phyloP scores from a whole-genome alignment of 2,329 filamentous ascomycete species.

The Sarocladium brachiariae region DNA sequence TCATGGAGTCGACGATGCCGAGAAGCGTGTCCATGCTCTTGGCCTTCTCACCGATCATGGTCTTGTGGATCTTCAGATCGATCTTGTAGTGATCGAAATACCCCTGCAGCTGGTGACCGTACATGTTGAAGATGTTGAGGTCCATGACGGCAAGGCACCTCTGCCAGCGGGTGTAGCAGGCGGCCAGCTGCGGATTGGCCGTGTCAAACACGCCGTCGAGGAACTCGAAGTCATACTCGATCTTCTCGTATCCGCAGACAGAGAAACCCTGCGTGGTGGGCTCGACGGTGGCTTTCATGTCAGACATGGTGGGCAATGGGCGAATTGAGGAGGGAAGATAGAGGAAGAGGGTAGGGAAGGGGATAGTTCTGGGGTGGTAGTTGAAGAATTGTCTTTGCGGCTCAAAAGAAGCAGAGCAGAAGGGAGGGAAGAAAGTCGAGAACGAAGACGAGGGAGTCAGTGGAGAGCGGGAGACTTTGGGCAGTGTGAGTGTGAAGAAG shows the following conservation, averaged over 20 bases:
- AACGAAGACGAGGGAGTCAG: too few species aligned
- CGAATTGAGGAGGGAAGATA: not conserved
- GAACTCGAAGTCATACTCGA: conserved; percentile 69
- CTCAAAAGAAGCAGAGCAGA: not conserved
- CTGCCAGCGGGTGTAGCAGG: conserved; percentile 59
- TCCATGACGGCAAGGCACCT: conserved; percentile 64
- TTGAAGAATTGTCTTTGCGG: too few species aligned
- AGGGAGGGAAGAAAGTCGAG: not conserved
- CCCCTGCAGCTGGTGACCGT: conserved; percentile 56
- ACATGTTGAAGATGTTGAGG: conserved; percentile 62
- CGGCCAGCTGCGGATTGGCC: conserved; percentile 52
- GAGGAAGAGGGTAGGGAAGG: not conserved
- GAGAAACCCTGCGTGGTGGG: conserved; percentile 61
- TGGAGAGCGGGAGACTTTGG: not conserved
- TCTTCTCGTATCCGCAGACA: conserved; percentile 68
- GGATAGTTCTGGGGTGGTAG: too few species aligned
- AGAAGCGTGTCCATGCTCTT: conserved; percentile 66
- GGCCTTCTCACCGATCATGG: conserved; percentile 68
- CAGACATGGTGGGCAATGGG: conserved; percentile 47
- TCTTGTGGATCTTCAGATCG: conserved; percentile 60
- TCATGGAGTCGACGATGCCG: conserved; percentile 68
- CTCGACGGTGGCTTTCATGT: conserved; percentile 58
- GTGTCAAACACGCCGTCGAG: conserved; percentile 61
- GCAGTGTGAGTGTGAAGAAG: too few species aligned
- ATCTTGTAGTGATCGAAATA: conserved; percentile 62